Evolutionary conservation across 371 early-diverging fungal genomes (phyloP), one percentile per base, ranked within the genome.

Genomic region (Mucor saturninus): DNA sequence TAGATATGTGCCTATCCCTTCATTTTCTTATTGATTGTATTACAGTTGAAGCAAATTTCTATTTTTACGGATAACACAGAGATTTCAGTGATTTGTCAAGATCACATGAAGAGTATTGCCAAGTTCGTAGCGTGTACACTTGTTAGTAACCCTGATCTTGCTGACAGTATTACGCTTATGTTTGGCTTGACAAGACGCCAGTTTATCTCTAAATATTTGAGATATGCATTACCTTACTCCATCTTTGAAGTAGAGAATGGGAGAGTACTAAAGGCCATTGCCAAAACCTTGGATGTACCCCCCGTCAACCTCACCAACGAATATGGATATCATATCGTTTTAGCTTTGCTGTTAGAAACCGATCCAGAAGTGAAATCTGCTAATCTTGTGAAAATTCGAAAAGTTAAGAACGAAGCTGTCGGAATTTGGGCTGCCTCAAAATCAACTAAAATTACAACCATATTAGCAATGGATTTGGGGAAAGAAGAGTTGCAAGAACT

Each of bases 171-270:
- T 4, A 5, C 32, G 0, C 4, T 14, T 0, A 21, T 60, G 5
- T 50, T 65, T 21, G 56, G 39, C 8, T 56, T 51, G 15, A n/a
- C 15, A 1, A 30, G 29, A 9, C 32, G 42, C 10, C 13, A 51
- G 0, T 65, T 60, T 15, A 3, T 65, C 6, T 11, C 13, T 13
- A 32, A 38, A 5, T 29, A 60, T 14, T 14, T 60, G 3, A 10
- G 51, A 13, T 60, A 43, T 29, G 56, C 61, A 1, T 7, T 67
- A 2, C 57, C 61, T 4, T 67, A 53, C 53, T 61, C 62, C 10
- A 28, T 61, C 0, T n/a, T 53, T 15, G n/a, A 45, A 35, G 40
- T n/a, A 9, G 29, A 49, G 9, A 32, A 52, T 9, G 42, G 60
- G 4, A 48, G 52, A 2, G 14, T 31, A 7, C 30, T 67, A 6